Evolutionary conservation across 495 filamentous ascomycete genomes (phyloP).

Genomic region (Talaromyces wortmannii): DNA sequence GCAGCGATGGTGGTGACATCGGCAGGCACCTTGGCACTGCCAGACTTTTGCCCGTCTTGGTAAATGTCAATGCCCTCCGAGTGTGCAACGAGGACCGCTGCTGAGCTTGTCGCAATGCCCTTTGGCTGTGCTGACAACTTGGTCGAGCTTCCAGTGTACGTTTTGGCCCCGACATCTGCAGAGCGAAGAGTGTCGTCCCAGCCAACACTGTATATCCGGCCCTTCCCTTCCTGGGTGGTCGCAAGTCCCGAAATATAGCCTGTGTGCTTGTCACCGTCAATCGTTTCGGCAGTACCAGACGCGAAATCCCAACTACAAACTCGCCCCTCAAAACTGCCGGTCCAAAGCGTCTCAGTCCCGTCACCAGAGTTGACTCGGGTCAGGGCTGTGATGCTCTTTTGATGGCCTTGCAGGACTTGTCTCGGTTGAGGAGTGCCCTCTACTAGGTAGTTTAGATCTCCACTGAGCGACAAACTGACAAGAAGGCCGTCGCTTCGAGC

Average conservation of each 20-base stretch:
- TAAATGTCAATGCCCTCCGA: constrained; percentile 57
- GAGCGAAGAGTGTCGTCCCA: constrained; percentile 94
- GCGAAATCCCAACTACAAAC: constrained; percentile 74
- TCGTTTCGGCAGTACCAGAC: constrained; percentile 55
- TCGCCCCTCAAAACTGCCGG: constrained; percentile 85
- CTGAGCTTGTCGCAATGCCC: constrained; percentile 38
- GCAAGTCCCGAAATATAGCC: constrained; percentile 78
- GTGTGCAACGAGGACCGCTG: constrained; percentile 57
- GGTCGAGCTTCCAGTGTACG: constrained; percentile 46
- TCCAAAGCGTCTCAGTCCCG: constrained; percentile 57
- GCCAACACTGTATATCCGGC: constrained; percentile 72
- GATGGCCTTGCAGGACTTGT: constrained; percentile 81
- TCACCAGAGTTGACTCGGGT: constrained; percentile 37
- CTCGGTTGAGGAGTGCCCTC: constrained; percentile 61
- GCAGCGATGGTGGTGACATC: constrained; percentile 69
- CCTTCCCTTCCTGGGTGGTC: constrained; percentile 40
- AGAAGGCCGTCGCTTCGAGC: constrained; percentile 78
- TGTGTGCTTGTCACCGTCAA: constrained; percentile 74
- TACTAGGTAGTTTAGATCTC: constrained; percentile 83
- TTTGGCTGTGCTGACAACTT: constrained; percentile 58
- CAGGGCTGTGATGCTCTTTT: constrained; percentile 82
- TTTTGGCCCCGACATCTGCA: constrained; percentile 54
- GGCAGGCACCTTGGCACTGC: constrained; percentile 55
- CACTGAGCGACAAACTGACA: constrained; percentile 80
- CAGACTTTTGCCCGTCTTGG: constrained; percentile 48